Evolutionary conservation across 2,329 filamentous ascomycete genomes (phyloP), one percentile per base, ranked within the genome.

Genomic region (Paecilomyces niveus): DNA sequence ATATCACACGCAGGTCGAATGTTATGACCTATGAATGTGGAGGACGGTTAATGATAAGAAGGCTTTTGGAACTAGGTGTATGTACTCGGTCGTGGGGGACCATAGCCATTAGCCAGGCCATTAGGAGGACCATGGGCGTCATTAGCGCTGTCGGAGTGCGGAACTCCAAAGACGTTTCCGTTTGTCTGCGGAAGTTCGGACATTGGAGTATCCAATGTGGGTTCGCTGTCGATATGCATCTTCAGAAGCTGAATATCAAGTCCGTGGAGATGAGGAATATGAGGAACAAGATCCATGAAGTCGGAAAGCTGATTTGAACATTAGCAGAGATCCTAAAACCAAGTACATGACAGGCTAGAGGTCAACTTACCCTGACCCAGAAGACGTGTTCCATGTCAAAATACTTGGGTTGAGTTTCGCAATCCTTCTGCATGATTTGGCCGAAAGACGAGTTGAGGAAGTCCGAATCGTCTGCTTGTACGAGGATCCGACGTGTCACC

Each of bases 331-430:
- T 11, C 31, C 21, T n/a, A 21, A 21, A 57, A n/a, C 35, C 35
- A 45, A 45, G 6, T 18, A 50, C 2, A 31, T 13, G 21, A n/a
- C 18, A 13, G 4, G 29, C 24, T 22, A 8, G 6, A 10, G 29
- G 10, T 50, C 39, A 54, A 62, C 74, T 64, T 70, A 79, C 76
- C 71, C 74, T 78, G 59, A 81, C 74, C 79, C 79, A 81, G 62
- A 81, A 81, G 54, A 81, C 69, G 68, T 78, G 77, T 58, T 79
- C 73, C 76, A 81, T 77, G 29, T 71, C 71, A 62, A 77, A 76
- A 68, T 80, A 81, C 64, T 79, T 81, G 26, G 74, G 75, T 55
- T 71, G 67, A 24, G 75, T 76, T 64, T 78, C 76, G 54, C 67
- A 70, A 65, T 78, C 75, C 61, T 74, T 69, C 59, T 72, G 68